Conservation (phyloP, 805 yeast species). For the Sungouiella thailandica region DNA sequence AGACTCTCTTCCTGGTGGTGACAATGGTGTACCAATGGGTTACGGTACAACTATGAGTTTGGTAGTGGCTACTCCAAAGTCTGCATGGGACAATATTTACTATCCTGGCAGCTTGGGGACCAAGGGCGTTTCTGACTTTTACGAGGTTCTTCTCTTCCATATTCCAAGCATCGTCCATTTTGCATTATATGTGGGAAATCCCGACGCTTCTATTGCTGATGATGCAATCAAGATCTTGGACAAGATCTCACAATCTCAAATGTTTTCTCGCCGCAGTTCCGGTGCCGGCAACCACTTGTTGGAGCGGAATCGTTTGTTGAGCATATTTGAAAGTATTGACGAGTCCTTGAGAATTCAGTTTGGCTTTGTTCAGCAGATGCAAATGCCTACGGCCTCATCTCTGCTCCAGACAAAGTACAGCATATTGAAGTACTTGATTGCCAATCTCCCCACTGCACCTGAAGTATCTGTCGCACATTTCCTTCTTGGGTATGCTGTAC, state of each 20-base stretch:
- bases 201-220: constrained; percentile 46
- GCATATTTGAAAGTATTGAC: constrained; percentile 68
- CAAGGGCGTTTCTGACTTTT: constrained; percentile 59
- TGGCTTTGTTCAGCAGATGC: constrained; percentile 67
- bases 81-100: constrained; percentile 28
- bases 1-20: constrained; percentile 11
- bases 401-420: constrained; percentile 47
- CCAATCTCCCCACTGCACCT: constrained; percentile 40
- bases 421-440: constrained; percentile 53
- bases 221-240: constrained; percentile 50
- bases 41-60: constrained; percentile 27
- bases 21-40: constrained; percentile 14
- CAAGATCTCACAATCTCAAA: constrained; percentile 44
- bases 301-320: constrained; percentile 57
- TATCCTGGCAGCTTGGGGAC: constrained; percentile 45
- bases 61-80: constrained; percentile 17
- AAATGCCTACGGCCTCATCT: constrained; percentile 38
- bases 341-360: constrained; percentile 72
- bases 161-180: constrained; percentile 70
- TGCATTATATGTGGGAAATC: constrained; percentile 67
- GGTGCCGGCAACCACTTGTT: constrained; percentile 23
- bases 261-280: constrained; percentile 30
- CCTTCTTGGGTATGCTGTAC: constrained; percentile 64
- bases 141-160: constrained; percentile 66
- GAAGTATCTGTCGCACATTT: constrained; percentile 63